Evolutionary conservation across 441 rosid species (phyloP).

Genomic region (Jatropha podagrica): DNA sequence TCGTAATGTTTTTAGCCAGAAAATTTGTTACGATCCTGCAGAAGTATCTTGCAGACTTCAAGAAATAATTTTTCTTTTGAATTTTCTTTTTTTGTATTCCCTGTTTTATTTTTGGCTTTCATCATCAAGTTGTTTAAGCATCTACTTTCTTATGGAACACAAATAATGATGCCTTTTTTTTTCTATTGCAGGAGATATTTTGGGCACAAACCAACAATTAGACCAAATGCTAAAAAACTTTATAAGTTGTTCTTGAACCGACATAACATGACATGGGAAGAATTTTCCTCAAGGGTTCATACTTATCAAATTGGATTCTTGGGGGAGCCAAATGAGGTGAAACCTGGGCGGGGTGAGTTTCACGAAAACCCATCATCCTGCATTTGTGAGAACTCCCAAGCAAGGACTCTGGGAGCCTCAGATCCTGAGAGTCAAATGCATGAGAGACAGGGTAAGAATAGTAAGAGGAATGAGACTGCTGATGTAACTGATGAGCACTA

Average conservation of each 20-base stretch:
- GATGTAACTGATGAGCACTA: conserved; percentile 26
- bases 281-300: conserved; percentile 62
- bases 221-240: conserved; percentile 85
- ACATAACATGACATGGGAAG: conserved; percentile 77
- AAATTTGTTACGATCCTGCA: too few relatives aligned
- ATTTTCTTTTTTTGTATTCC: background rate
- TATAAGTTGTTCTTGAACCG: conserved; percentile 62
- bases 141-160: background rate
- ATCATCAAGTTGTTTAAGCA: background rate
- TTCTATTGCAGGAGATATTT: conserved; percentile 65
- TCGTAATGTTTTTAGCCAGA: too few relatives aligned
- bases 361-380: conserved; percentile 86
- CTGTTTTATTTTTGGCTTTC: background rate
- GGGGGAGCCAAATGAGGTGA: conserved; percentile 89
- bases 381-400: conserved; percentile 62
- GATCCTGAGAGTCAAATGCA: conserved; percentile 11
- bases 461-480: background rate
- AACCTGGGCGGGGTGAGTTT: conserved; percentile 90
- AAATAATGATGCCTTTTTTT: background rate
- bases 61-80: background rate
- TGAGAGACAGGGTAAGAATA: conserved; percentile 2
- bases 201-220: conserved; percentile 88
- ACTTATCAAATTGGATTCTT: conserved; percentile 74
- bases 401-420: conserved; percentile 32
- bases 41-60: too few relatives aligned